These are phyloP conservation scores for Aspergillus costaricaensis DNA, from an alignment of 2,329 filamentous ascomycete species.

Conservation along the genomic window DNA sequence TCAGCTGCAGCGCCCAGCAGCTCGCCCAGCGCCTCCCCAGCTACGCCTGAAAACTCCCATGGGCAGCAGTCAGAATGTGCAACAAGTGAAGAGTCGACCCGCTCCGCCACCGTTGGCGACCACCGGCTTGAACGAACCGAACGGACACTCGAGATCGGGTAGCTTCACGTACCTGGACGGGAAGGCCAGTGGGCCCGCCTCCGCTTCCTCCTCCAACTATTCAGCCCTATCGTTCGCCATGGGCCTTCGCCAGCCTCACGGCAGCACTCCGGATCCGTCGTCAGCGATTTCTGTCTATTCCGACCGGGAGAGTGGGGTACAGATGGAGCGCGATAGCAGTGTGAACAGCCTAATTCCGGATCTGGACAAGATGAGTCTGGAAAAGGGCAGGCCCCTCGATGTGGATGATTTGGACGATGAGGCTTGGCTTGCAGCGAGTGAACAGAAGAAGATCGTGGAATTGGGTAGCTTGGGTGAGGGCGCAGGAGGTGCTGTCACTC, in stretches of 20 bases:
- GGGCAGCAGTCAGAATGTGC: conserved; percentile 69
- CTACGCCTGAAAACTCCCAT: conserved; percentile 85
- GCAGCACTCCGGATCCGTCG: conserved; percentile 75
- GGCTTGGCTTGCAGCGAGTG: conserved; percentile 89
- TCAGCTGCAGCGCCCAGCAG: conserved; percentile 37
- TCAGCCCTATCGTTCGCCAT: conserved; percentile 82
- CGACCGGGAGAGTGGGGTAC: conserved; percentile 70
- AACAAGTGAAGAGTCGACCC: conserved; percentile 63
- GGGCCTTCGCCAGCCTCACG: conserved; percentile 61
- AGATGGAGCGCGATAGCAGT: conserved; percentile 82
- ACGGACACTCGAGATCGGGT: conserved; percentile 76
- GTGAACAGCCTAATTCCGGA: conserved; percentile 73
- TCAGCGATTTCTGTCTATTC: conserved; percentile 87
- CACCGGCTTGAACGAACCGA: conserved; percentile 77
- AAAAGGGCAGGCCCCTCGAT: conserved; percentile 80
- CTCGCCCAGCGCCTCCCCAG: conserved; percentile 70
- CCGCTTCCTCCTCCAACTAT: conserved; percentile 83
- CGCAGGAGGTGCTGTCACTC: conserved; percentile 91
- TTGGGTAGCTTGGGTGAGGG: conserved; percentile 90
- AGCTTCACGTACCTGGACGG: conserved; percentile 79
- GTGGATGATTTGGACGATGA: conserved; percentile 95
- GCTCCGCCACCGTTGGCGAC: conserved; percentile 63
- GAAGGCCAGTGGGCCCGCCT: conserved; percentile 76
- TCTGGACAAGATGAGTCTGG: conserved; percentile 77
- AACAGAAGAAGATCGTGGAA: conserved; percentile 84